A percentile compares a stretch with the other conserved stretches of the same genome.
Conservation (phyloP, 768 basidiomycete genomes). For the Tricholoma furcatifolium region DNA sequence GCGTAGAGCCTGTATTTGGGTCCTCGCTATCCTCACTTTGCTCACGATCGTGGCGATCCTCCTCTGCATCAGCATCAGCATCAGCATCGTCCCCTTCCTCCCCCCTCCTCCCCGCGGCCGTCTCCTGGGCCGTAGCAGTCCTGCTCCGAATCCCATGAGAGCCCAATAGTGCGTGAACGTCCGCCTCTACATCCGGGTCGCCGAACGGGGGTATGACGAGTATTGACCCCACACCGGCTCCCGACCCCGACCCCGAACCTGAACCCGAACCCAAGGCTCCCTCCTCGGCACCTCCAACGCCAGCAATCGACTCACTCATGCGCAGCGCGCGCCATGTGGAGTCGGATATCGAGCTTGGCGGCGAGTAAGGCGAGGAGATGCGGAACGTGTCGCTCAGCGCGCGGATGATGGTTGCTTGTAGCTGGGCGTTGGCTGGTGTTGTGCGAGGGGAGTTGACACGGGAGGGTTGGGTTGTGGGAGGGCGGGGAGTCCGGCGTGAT, state of each 20-base stretch:
- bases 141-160: constrained; percentile 40
- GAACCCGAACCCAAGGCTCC: no score
- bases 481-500: constrained; percentile 4
- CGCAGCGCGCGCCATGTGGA: constrained; percentile 43
- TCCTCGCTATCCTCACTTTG: constrained; percentile 8
- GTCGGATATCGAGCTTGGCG: constrained; percentile 41
- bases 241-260: no score
- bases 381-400: constrained; percentile 61
- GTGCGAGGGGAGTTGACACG: constrained; percentile 3
- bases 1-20: constrained; percentile 27
- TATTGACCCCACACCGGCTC: constrained; percentile 27
- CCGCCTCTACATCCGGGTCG: constrained; percentile 52
- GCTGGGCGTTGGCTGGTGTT: constrained; percentile 6
- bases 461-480: constrained; percentile 5
- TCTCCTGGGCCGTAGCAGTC: constrained; percentile 17
- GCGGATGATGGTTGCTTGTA: constrained; percentile 37
- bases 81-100: constrained; percentile 4
- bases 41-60: constrained; percentile 9
- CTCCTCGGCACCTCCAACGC: constrained; percentile 1
- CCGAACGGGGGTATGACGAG: constrained; percentile 57
- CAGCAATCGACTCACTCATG: constrained; percentile 16
- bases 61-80: constrained; percentile 17
- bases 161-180: constrained; percentile 54
- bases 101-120: constrained; percentile 10
- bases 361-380: constrained; percentile 40